phyloP scores from a whole-genome alignment of 2,329 filamentous ascomycete genomes.

The Aphanocladium album region DNA sequence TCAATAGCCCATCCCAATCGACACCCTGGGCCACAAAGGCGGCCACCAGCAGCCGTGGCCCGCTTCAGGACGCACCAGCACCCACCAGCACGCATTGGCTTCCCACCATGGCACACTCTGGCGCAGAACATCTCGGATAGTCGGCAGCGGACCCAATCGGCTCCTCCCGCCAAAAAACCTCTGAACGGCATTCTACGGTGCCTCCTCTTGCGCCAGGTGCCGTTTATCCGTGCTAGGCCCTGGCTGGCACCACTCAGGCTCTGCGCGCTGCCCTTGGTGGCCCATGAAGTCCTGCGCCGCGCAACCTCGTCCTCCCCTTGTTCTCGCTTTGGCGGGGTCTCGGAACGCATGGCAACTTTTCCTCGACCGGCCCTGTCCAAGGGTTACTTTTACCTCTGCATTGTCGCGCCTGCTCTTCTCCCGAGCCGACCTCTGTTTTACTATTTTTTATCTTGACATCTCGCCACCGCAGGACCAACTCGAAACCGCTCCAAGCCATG shows the following conservation, averaged over 20 bases:
- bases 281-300: neutral
- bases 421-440: neutral
- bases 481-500: slow-evolving; percentile 5
- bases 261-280: neutral
- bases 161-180: slow-evolving; percentile 12
- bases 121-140: slow-evolving; percentile 13
- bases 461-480: neutral
- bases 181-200: slow-evolving; percentile 11
- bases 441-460: neutral
- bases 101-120: slow-evolving; percentile 4
- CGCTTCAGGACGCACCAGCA: neutral
- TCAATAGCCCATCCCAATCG: too few species aligned
- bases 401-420: neutral
- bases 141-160: slow-evolving; percentile 14
- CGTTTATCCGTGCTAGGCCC: slow-evolving; percentile 12
- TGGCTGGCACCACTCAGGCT: slow-evolving; percentile 9
- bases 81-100: slow-evolving; percentile 2
- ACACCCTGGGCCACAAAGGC: neutral
- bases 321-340: slow-evolving; percentile 9
- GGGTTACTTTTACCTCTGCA: neutral
- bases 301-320: slow-evolving; percentile 4
- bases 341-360: slow-evolving; percentile 8
- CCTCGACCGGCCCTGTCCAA: neutral
- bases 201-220: slow-evolving; percentile 10
- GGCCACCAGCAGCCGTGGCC: neutral